These are phyloP conservation scores for Paracorniculantispora psalliotae DNA, from an alignment of 2,329 filamentous ascomycete genomes.

Conservation along the genomic window DNA sequence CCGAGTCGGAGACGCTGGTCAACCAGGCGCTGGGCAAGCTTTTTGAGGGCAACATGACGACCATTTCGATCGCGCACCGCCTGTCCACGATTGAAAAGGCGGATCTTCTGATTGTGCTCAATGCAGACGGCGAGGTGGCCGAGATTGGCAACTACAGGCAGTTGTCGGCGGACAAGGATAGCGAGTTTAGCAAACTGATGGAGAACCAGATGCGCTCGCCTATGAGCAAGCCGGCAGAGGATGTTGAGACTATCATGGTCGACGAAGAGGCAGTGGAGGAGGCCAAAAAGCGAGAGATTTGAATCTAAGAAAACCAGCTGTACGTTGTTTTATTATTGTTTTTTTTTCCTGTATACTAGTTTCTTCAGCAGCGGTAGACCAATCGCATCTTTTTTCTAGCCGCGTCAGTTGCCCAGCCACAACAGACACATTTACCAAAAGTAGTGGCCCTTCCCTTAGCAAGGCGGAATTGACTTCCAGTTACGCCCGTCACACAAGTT, in stretches of 20 bases:
- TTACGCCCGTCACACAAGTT: no score
- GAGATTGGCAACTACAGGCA: constrained; percentile 81
- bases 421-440: no score
- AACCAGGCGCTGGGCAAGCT: constrained; percentile 82
- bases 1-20: constrained; percentile 95
- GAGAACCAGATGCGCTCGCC: constrained; percentile 77
- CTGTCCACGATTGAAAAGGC: constrained; percentile 94
- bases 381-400: background rate
- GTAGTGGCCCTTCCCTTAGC: no score
- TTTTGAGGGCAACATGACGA: constrained; percentile 84
- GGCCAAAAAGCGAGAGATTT: background rate
- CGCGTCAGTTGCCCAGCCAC: no score
- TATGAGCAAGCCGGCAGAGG: background rate
- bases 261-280: background rate
- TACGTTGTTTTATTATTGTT: background rate
- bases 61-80: constrained; percentile 94
- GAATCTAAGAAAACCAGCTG: no score
- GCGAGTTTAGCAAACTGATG: constrained; percentile 93
- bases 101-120: constrained; percentile 89
- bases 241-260: background rate
- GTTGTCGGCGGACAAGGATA: constrained; percentile 67
- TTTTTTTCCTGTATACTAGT: background rate
- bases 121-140: constrained; percentile 78
- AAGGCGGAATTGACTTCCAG: no score
- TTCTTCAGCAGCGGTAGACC: background rate